phyloP scores from a whole-genome alignment of 2,329 filamentous ascomycete species.

The Colletotrichum sp. region DNA sequence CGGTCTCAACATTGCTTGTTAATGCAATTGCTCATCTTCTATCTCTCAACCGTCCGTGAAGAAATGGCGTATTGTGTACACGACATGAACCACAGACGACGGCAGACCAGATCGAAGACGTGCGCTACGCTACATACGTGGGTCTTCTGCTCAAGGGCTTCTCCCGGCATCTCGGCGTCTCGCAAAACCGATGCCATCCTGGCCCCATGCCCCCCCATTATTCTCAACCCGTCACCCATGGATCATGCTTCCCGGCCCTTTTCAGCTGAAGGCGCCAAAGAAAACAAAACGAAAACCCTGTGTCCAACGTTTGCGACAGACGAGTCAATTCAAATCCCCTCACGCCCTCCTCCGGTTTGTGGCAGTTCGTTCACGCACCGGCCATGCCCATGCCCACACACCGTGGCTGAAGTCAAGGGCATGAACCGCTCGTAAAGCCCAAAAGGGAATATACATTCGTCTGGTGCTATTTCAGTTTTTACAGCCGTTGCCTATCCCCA shows the following conservation, averaged over 20 bases:
- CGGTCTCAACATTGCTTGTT: neutral
- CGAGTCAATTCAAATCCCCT: neutral
- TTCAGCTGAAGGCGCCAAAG: neutral
- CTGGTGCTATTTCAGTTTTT: neutral
- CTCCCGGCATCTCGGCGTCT: slow-evolving; percentile 18
- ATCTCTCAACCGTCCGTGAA: neutral
- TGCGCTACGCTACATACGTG: neutral
- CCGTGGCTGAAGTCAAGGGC: neutral
- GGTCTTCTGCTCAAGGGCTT: neutral
- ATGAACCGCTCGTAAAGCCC: neutral
- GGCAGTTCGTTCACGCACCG: neutral
- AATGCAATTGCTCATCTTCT: neutral
- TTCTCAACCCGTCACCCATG: neutral
- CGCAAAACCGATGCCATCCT: slow-evolving; percentile 1
- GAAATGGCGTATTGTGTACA: neutral
- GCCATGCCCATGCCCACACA: neutral
- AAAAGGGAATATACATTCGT: neutral
- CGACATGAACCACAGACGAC: neutral
- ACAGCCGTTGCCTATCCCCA: neutral
- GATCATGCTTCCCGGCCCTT: neutral
- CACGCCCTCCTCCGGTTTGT: neutral
- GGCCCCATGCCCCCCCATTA: neutral
- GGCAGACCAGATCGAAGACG: neutral
- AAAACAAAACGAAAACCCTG: neutral
- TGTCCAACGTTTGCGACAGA: neutral